Percentiles rank a stretch among this genome's conserved stretches.
These are phyloP conservation scores for Brassica nigra DNA, from an alignment of 345 rosid genomes.

Conservation along the genomic window DNA sequence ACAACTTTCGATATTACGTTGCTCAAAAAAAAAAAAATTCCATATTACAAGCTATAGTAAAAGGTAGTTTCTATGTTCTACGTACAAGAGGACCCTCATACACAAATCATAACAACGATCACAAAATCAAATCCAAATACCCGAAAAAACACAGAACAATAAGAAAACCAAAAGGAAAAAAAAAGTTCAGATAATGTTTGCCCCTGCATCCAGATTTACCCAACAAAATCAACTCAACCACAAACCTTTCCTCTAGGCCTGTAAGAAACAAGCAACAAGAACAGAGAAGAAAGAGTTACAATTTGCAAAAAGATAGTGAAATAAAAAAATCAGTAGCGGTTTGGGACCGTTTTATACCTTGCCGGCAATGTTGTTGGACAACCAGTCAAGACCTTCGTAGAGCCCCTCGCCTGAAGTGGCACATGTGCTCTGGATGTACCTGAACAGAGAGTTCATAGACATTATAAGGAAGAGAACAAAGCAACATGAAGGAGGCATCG, in stretches of 20 bases:
- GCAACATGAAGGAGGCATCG: neutral
- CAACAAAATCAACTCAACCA: constrained; percentile 18
- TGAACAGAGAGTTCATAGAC: neutral
- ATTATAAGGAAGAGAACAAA: no score
- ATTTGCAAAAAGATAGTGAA: neutral
- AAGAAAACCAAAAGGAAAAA: neutral
- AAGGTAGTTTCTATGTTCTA: constrained; percentile 21
- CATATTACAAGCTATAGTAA: constrained; percentile 10
- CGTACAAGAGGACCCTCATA: constrained; percentile 8
- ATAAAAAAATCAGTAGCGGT: neutral
- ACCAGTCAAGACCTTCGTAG: constrained; percentile 33
- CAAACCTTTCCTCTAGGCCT: constrained; percentile 7
- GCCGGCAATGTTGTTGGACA: constrained; percentile 24
- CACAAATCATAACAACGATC: constrained; percentile 15
- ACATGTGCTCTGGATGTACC: constrained; percentile 29
- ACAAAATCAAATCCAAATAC: constrained; percentile 16
- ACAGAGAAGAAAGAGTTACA: neutral
- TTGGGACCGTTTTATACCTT: constrained; percentile 9
- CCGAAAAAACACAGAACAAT: neutral
- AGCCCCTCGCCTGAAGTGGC: constrained; percentile 32
- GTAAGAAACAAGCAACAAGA: neutral
- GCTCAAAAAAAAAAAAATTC: no score
- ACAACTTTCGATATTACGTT: no score
- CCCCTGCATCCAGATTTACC: constrained; percentile 17
- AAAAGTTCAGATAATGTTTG: constrained; percentile 19